Evolutionary conservation across 495 filamentous ascomycete genomes (phyloP), one percentile per base, ranked within the genome.

Genomic region (Aspergillus saccharolyticus): DNA sequence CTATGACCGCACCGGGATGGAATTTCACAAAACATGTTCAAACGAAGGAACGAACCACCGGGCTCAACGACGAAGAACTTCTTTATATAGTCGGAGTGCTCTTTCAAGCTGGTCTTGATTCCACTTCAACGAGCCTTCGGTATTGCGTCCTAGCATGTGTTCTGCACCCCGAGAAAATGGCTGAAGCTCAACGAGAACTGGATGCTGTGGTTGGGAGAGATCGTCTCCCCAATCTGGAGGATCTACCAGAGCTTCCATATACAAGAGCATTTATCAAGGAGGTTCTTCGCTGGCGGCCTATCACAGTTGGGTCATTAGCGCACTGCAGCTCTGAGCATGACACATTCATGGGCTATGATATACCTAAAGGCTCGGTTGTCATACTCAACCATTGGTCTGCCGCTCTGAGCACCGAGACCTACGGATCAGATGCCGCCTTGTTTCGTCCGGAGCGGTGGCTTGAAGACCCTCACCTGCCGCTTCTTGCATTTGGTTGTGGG

Each of bases 241-340:
- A 80, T 24, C 59, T 64, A 4, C 46, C 54, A 0, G 66, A 61
- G 0, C 53, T 80, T 0, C 73, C 72, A 0, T 79, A 80, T 51
- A 59, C 77, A 17, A 46, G 71, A 15, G 75, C 71, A 4, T 25
- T 78, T 3, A 64, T 79, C 15, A 76, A 77, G 42, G 78, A 80
- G 48, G 60, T 64, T 3, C 55, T 71, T 1, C 74, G 77, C 4
- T 80, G 77, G 77, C 67, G 70, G 17, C 74, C 75, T 0, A 67
- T 76, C 0, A 59, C 54, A 0, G 69, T 78, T 0, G 68, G 73
- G 46, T 68, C 65, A 1, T 69, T 88, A 30, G 78, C 85, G 0
- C 85, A 89, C 59, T 67, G 71, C 4, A 74, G 78, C 4, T 60
- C 68, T 14, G 67, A 76, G 10, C 83, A 85, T 57, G 80, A 85